Percentiles rank a stretch among this genome's conserved stretches.
Conservation (phyloP, 179 eudicot genomes). For the Nepenthes alata region DNA sequence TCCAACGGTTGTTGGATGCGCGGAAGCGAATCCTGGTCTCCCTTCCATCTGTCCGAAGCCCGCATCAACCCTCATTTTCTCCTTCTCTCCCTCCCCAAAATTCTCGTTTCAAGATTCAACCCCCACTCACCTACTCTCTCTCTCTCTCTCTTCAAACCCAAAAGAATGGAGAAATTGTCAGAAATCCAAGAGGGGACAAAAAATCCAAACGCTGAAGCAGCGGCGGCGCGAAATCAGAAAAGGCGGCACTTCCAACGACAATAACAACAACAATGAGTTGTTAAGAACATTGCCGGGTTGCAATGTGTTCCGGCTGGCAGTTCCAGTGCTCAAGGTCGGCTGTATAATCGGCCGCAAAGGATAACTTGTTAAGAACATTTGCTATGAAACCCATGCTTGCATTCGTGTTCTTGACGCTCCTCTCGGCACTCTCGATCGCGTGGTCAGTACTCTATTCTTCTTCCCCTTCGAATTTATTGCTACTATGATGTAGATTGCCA, state of each 20-base stretch:
- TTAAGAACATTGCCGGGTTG: too few relatives aligned
- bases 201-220: too few relatives aligned
- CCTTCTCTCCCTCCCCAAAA: too few relatives aligned
- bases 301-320: conserved; percentile 45
- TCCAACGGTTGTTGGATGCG: too few relatives aligned
- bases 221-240: conserved; percentile 10
- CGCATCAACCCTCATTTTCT: too few relatives aligned
- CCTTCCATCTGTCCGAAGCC: background rate
- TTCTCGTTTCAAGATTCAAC: too few relatives aligned
- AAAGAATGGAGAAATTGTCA: too few relatives aligned
- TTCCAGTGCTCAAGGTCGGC: conserved; percentile 59
- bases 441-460: conserved; percentile 25
- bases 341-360: conserved; percentile 77
- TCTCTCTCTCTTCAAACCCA: too few relatives aligned
- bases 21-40: too few relatives aligned
- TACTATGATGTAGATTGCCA: too few relatives aligned
- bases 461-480: background rate
- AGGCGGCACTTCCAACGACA: conserved; percentile 2
- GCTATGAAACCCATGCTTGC: conserved; percentile 57
- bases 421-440: conserved; percentile 44
- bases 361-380: conserved; percentile 57
- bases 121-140: too few relatives aligned
- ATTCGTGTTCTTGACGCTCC: conserved; percentile 76
- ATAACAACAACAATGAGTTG: conserved; percentile 17
- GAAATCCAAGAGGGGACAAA: too few relatives aligned